Evolutionary conservation across 163 green algal genomes (phyloP).

Genomic region (Scenedesmus sp.): DNA sequence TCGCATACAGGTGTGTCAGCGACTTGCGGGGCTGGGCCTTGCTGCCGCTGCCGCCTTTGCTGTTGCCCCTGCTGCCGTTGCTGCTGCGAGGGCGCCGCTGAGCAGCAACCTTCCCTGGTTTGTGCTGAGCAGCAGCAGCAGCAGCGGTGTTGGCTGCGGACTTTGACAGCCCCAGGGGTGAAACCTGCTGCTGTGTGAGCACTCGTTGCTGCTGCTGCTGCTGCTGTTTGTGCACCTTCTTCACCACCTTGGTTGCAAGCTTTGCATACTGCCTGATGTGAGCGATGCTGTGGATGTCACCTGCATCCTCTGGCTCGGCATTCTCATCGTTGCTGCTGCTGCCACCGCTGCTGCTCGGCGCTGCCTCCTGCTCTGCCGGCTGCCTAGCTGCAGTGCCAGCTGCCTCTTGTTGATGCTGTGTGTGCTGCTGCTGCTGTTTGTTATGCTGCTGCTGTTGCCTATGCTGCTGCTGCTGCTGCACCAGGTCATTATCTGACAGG

Average conservation of each 20-base stretch:
- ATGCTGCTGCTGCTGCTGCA: neutral
- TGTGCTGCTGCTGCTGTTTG: neutral
- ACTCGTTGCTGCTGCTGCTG: constrained; percentile 28
- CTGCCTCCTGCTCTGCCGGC: neutral
- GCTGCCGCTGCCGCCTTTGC: constrained; percentile 1
- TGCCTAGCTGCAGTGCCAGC: neutral
- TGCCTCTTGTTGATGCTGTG: neutral
- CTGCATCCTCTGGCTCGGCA: constrained; percentile 1
- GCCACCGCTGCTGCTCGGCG: neutral
- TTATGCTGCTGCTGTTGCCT: neutral
- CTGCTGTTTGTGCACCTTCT: constrained; percentile 34
- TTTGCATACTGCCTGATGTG: constrained; percentile 33
- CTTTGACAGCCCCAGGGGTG: neutral
- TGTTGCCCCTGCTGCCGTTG: neutral
- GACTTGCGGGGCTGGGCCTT: neutral
- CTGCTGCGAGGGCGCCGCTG: neutral
- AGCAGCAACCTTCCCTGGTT: neutral
- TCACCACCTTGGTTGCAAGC: constrained; percentile 4
- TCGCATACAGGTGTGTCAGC: neutral
- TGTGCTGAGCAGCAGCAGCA: neutral
- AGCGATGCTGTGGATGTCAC: constrained; percentile 18
- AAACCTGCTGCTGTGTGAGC: neutral
- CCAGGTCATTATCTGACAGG: neutral
- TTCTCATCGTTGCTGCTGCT: constrained; percentile 46
- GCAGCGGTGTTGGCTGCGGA: neutral